Evolutionary conservation across 495 filamentous ascomycete species (phyloP).

Genomic region (Aspergillus cristatus): DNA sequence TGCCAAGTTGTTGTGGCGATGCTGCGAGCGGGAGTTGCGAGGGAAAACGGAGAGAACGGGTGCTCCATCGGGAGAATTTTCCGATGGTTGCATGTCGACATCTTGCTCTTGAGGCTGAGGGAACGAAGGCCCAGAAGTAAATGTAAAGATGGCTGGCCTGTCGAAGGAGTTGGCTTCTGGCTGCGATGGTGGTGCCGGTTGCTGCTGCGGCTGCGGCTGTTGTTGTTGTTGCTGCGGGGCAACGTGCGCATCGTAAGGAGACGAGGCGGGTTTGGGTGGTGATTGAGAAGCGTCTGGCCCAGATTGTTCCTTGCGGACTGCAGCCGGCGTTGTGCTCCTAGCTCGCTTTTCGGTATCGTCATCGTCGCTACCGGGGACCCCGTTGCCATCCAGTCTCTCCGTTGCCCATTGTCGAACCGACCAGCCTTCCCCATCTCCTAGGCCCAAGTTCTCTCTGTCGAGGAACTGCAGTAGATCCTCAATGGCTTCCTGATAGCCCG

Average conservation of each 20-base stretch:
- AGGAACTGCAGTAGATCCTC: constrained; percentile 82
- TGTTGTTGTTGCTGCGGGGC: constrained; percentile 17
- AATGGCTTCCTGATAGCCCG: constrained; percentile 90
- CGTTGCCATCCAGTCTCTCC: constrained; percentile 59
- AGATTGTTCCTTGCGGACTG: constrained; percentile 42
- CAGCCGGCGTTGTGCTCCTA: constrained; percentile 50
- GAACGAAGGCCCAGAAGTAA: constrained; percentile 52
- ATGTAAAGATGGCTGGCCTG: constrained; percentile 52
- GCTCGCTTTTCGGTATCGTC: constrained; percentile 52
- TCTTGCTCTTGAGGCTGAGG: constrained; percentile 55
- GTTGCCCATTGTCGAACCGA: constrained; percentile 76
- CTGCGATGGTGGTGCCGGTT: constrained; percentile 14
- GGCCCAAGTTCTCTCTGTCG: constrained; percentile 67
- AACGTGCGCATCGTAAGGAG: constrained; percentile 38
- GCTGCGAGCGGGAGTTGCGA: constrained; percentile 40
- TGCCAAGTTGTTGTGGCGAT: constrained; percentile 38
- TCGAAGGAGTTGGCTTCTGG: constrained; percentile 14
- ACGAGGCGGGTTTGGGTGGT: constrained; percentile 27
- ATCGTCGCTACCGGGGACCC: constrained; percentile 60
- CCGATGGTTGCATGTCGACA: constrained; percentile 48
- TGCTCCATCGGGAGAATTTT: constrained; percentile 30
- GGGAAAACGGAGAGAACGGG: constrained; percentile 44
- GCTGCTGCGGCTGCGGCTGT: constrained; percentile 16
- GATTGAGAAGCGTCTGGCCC: constrained; percentile 26
- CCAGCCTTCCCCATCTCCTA: constrained; percentile 74